Base-by-base conservation (phyloP, 768 basidiomycete species). In the Mycena capillaripes region DNA sequence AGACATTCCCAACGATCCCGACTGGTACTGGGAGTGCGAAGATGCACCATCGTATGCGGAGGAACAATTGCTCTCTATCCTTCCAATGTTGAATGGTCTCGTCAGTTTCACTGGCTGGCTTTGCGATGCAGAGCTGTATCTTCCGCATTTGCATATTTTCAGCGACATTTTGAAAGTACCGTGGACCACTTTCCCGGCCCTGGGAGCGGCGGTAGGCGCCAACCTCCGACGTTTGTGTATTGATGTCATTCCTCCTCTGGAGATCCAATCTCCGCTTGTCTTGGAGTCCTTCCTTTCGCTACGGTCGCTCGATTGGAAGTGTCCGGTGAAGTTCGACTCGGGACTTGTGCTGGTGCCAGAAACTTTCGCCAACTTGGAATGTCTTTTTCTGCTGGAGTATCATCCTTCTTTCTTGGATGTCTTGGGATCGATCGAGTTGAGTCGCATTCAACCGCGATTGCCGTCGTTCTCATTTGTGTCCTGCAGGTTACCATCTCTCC, bases 241-340 rank as follows among this genome's bases (percentile, higher is more conserved):
- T 4, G 36, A 59, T 7, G 29, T 68, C 17, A 16, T 29, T 30
- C 48, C 36, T n/a, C 58, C 66, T 6, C 8, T 12, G 2, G 44
- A 32, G 17, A 4, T 19, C 21, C 69, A 70, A 21, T 38, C 61
- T 30, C 64, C 48, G 12, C 34, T 66, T 14, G 32, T 61, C 14
- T 60, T 66, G 7, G 29, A 53, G 36, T 52, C 64, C 23, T 71
- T 71, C 32, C 21, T 32, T 21, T 46, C 70, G 23, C 70, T 71
- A 16, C 42, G 64, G 10, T 52, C 63, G 50, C 57, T 71, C 4
- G 70, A 71, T 38, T 71, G 70, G 70, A 66, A 58, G 32, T 71
- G 27, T 29, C 7, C 29, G 19, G 65, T 34, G 8, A 48, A 66
- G 21, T 71, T 71, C 40, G 52, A 29, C 17, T 38, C 46, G 23